Conservation (phyloP, 1,284 basidiomycete species). For the Leccinum proximum region DNA sequence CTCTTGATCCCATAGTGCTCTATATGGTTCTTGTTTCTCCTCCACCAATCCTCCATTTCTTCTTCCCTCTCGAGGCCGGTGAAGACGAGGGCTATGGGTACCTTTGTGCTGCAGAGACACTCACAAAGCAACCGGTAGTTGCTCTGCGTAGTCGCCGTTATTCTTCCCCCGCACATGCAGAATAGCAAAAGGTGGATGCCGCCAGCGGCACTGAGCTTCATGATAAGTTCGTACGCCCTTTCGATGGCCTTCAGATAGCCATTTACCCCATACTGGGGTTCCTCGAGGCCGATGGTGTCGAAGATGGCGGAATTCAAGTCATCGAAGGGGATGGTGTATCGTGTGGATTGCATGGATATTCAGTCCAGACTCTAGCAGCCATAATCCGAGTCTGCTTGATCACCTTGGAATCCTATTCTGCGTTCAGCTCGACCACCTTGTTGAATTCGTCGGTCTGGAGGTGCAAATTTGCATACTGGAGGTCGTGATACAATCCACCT, state of each 20-base stretch:
- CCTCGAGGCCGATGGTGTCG: constrained; percentile 42
- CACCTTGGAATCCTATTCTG: constrained; percentile 1
- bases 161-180: constrained; percentile 35
- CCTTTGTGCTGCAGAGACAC: constrained; percentile 30
- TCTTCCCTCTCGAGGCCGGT: constrained; percentile 37
- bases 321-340: constrained; percentile 23
- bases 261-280: constrained; percentile 31
- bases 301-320: constrained; percentile 27
- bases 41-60: constrained; percentile 40
- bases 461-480: neutral
- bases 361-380: too few species aligned
- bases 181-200: constrained; percentile 40
- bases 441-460: neutral
- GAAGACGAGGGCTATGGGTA: constrained; percentile 37
- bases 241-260: constrained; percentile 32
- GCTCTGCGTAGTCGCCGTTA: constrained; percentile 32
- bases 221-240: constrained; percentile 34
- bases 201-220: constrained; percentile 24
- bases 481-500: neutral
- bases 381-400: constrained; percentile 3
- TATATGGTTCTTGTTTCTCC: constrained; percentile 31
- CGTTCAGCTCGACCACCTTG: neutral
- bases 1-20: constrained; percentile 30
- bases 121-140: constrained; percentile 38
- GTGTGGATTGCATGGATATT: constrained; percentile 22